Evolutionary conservation across 345 rosid genomes (phyloP).

Genomic region (Citrus sp.): DNA sequence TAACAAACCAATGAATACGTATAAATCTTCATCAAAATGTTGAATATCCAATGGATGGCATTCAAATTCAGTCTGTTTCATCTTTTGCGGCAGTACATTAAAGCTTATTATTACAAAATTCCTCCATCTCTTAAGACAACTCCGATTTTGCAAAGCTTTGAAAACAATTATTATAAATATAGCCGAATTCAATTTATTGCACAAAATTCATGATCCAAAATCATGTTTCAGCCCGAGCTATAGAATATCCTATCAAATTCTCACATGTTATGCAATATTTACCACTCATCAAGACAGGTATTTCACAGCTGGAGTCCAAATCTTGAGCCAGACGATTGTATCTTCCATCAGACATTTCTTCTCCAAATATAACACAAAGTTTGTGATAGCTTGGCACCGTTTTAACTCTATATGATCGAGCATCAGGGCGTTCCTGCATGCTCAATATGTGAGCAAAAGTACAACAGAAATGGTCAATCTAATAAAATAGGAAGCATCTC

Average conservation of each 20-base stretch:
- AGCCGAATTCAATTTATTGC: background rate
- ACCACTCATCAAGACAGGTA: constrained; percentile 49
- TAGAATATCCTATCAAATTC: background rate
- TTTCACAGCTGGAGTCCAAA: constrained; percentile 31
- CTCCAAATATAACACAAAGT: constrained; percentile 66
- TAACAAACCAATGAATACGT: constrained; percentile 1
- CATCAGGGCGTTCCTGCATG: constrained; percentile 81
- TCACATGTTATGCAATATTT: constrained; percentile 17
- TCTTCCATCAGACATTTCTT: constrained; percentile 57
- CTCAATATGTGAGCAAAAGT: constrained; percentile 20
- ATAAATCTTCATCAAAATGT: background rate
- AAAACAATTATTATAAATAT: background rate
- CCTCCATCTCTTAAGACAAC: background rate
- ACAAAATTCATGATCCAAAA: background rate
- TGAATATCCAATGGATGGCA: background rate
- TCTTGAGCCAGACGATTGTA: constrained; percentile 63
- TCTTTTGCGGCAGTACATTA: background rate
- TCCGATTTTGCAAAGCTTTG: background rate
- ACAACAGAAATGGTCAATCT: constrained; percentile 7
- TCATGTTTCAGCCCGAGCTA: background rate
- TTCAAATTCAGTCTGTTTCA: background rate
- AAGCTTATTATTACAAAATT: background rate
- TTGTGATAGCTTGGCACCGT: constrained; percentile 74
- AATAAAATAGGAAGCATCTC: constrained; percentile 18
- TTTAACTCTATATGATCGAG: constrained; percentile 77